phyloP scores from a whole-genome alignment of 495 filamentous ascomycete species.

The Lichenothelia convexa region DNA sequence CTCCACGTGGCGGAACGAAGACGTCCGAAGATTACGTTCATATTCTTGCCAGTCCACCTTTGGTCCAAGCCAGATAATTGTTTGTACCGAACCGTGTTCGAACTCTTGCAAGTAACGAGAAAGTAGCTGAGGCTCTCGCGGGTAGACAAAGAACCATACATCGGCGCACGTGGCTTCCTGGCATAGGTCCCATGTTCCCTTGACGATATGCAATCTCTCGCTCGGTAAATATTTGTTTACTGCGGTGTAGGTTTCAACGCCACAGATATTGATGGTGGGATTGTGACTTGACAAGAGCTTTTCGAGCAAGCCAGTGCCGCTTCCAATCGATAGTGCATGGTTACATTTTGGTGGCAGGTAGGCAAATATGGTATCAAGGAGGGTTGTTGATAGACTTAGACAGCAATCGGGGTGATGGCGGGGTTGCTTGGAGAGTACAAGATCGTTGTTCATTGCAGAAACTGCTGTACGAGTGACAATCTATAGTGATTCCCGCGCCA shows the following conservation, averaged over 20 bases:
- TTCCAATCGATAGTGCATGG: constrained; percentile 33
- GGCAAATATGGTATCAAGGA: constrained; percentile 19
- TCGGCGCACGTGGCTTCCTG: background rate
- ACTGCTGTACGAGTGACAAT: too few species aligned
- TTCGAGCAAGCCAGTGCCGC: constrained; percentile 36
- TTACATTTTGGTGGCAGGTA: constrained; percentile 25
- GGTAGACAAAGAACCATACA: constrained; percentile 5
- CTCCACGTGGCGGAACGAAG: background rate
- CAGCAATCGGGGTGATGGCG: constrained; percentile 25
- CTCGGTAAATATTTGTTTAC: constrained; percentile 29
- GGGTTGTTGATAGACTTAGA: constrained; percentile 26
- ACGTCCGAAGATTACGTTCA: background rate
- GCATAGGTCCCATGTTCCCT: background rate
- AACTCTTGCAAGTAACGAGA: background rate
- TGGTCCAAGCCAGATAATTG: constrained; percentile 3
- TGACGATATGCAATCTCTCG: background rate
- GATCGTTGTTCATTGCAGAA: too few species aligned
- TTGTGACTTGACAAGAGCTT: constrained; percentile 19
- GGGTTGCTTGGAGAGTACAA: background rate
- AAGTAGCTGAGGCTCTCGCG: constrained; percentile 1
- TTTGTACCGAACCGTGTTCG: background rate
- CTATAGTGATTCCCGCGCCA: too few species aligned
- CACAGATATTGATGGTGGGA: constrained; percentile 18
- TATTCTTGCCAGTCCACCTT: constrained; percentile 1
- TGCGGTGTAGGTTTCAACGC: constrained; percentile 28